These are phyloP conservation scores for Vigna nakashimae DNA, from an alignment of 306 rosid genomes.

Conservation along the genomic window DNA sequence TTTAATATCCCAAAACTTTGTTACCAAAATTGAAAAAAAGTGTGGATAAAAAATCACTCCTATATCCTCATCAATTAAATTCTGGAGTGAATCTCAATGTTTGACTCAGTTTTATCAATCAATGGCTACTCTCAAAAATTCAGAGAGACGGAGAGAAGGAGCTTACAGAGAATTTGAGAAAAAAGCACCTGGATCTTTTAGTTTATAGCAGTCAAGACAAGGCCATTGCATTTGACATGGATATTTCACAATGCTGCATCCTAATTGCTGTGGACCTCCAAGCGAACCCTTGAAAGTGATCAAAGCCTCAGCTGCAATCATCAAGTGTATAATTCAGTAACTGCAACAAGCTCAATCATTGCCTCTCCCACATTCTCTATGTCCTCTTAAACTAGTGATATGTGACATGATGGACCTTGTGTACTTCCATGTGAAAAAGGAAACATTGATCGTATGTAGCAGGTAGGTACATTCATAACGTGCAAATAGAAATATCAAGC, in stretches of 20 bases:
- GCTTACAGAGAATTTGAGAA: conserved; percentile 60
- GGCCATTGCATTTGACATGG: conserved; percentile 59
- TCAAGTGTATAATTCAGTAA: conserved; percentile 9
- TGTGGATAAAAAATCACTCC: neutral
- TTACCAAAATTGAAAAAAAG: conserved; percentile 4
- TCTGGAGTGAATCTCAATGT: neutral
- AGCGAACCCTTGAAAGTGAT: conserved; percentile 45
- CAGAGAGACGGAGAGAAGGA: conserved; percentile 48
- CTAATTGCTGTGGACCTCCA: conserved; percentile 42
- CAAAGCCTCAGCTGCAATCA: conserved; percentile 61
- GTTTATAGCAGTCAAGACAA: conserved; percentile 52
- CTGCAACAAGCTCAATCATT: neutral
- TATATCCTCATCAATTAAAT: neutral
- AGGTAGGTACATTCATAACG: neutral
- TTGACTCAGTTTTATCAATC: conserved; percentile 9
- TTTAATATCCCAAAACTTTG: conserved; percentile 9
- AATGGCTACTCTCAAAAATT: conserved; percentile 4
- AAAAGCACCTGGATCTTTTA: conserved; percentile 58
- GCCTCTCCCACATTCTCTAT: neutral
- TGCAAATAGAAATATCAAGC: conserved; percentile 23
- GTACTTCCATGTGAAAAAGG: conserved; percentile 19
- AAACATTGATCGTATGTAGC: neutral
- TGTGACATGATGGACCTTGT: neutral
- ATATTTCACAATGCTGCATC: conserved; percentile 42
- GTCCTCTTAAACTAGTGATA: neutral